A percentile compares a stretch with the other conserved stretches of the same genome.
These are phyloP conservation scores for Fraxinus latifolia DNA, from an alignment of 305 asterid species.

Conservation along the genomic window DNA sequence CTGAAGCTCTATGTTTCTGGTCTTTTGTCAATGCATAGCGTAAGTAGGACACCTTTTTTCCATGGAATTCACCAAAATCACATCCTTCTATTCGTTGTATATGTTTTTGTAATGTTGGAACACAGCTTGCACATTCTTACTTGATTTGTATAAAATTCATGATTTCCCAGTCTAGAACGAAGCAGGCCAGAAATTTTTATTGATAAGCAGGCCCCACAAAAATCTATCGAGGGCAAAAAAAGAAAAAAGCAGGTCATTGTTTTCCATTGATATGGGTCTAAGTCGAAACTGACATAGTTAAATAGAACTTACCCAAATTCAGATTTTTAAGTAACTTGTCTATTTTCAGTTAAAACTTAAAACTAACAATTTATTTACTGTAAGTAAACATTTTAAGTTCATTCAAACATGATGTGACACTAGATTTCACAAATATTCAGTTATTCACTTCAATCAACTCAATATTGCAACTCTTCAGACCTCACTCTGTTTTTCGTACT, in stretches of 20 bases:
- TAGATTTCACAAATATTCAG: neutral
- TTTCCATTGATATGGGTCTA: neutral
- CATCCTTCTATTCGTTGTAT: neutral
- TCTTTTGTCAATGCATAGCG: neutral
- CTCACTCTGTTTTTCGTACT: neutral
- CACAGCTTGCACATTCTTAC: neutral
- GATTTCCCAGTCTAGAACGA: neutral
- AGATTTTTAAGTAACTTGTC: neutral
- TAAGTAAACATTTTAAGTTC: neutral
- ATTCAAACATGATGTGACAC: neutral
- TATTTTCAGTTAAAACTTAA: neutral
- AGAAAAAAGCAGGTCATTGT: neutral
- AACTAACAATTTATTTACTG: neutral
- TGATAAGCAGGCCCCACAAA: neutral
- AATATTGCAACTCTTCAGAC: neutral
- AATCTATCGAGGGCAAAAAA: too few species aligned
- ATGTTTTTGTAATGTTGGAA: neutral
- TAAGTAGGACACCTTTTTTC: neutral
- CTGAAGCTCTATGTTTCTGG: neutral
- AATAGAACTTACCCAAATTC: neutral
- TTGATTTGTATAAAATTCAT: neutral
- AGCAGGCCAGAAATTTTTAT: neutral
- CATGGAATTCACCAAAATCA: neutral
- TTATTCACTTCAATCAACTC: neutral
- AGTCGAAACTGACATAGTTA: neutral